Conservation (phyloP, 108 stramenopile species). For the Skeletonema menzelii region DNA sequence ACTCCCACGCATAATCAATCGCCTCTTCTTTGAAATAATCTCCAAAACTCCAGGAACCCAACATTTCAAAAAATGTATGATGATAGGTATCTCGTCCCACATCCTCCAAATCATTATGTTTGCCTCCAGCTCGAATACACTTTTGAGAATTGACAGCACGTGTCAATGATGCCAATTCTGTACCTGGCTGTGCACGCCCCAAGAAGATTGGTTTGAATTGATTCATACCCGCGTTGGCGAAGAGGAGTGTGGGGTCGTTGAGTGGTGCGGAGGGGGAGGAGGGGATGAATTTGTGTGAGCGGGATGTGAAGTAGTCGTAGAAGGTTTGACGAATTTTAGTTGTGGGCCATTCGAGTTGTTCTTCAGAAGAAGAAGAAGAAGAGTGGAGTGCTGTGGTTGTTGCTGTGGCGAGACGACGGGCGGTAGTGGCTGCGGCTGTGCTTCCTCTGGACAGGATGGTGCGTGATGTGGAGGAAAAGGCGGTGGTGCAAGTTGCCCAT, state of each 20-base stretch:
- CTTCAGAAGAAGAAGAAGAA: no score
- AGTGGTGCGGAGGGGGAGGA: slow-evolving; percentile 91
- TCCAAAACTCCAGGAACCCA: slow-evolving; percentile 96
- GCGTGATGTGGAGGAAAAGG: slow-evolving; percentile 11
- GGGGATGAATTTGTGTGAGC: slow-evolving; percentile 68
- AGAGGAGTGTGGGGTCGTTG: slow-evolving; percentile 97
- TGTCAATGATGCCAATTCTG: slow-evolving; percentile 67
- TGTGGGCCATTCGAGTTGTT: slow-evolving; percentile 83
- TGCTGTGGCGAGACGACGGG: neutral
- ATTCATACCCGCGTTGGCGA: slow-evolving; percentile 99
- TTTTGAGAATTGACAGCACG: slow-evolving; percentile 96
- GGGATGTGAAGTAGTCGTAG: slow-evolving; percentile 86
- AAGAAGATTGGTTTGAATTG: slow-evolving; percentile 99
- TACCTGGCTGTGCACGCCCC: slow-evolving; percentile 86
- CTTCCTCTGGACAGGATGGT: neutral
- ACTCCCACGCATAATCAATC: slow-evolving; percentile 93
- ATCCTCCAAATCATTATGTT: slow-evolving; percentile 99
- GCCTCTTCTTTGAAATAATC: slow-evolving; percentile 93
- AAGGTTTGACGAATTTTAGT: slow-evolving; percentile 92
- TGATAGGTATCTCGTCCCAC: slow-evolving; percentile 98
- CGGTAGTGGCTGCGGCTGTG: neutral
- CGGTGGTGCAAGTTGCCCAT: neutral
- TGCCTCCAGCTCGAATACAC: slow-evolving; percentile 99
- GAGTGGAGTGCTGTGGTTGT: neutral
- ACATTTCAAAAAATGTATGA: slow-evolving; percentile 99